These are phyloP conservation scores for Brassica nigra DNA, from an alignment of 345 rosid species.

Conservation along the genomic window DNA sequence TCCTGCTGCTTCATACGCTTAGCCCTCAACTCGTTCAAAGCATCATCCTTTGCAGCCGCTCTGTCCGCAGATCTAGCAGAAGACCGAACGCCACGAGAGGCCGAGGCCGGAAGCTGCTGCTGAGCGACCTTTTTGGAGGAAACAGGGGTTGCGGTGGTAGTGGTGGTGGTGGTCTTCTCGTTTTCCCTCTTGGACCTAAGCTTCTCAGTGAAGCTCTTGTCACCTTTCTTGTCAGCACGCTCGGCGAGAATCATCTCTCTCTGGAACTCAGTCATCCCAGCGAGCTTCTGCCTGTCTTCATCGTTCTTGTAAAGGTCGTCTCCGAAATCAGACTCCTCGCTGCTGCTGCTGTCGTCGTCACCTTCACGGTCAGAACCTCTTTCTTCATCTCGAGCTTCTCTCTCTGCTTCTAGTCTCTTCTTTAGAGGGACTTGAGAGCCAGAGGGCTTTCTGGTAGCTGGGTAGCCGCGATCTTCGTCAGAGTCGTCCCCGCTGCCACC, in stretches of 20 bases:
- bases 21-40: slow-evolving; percentile 84
- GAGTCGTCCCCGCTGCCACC: slow-evolving; percentile 96
- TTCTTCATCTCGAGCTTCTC: slow-evolving; percentile 48
- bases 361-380: slow-evolving; percentile 62
- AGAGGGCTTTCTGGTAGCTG: slow-evolving; percentile 75
- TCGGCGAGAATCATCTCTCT: slow-evolving; percentile 92
- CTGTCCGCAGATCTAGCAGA: slow-evolving; percentile 94
- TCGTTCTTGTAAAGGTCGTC: slow-evolving; percentile 91
- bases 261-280: slow-evolving; percentile 78
- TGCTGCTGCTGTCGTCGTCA: slow-evolving; percentile 44
- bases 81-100: slow-evolving; percentile 72
- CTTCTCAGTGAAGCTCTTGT: slow-evolving; percentile 81
- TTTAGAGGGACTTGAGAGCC: slow-evolving; percentile 93
- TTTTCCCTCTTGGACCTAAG: slow-evolving; percentile 75
- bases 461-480: slow-evolving; percentile 63
- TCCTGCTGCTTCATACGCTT: slow-evolving; percentile 93
- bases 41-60: slow-evolving; percentile 94
- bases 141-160: slow-evolving; percentile 16
- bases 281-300: slow-evolving; percentile 74
- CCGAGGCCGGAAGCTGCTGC: slow-evolving; percentile 56
- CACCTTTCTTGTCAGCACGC: slow-evolving; percentile 89
- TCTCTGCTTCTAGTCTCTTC: slow-evolving; percentile 83
- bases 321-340: slow-evolving; percentile 87
- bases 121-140: slow-evolving; percentile 62
- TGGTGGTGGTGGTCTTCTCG: slow-evolving; percentile 52